Base-by-base conservation (phyloP, 805 yeast genomes). In the Suhomyces faveliae region DNA sequence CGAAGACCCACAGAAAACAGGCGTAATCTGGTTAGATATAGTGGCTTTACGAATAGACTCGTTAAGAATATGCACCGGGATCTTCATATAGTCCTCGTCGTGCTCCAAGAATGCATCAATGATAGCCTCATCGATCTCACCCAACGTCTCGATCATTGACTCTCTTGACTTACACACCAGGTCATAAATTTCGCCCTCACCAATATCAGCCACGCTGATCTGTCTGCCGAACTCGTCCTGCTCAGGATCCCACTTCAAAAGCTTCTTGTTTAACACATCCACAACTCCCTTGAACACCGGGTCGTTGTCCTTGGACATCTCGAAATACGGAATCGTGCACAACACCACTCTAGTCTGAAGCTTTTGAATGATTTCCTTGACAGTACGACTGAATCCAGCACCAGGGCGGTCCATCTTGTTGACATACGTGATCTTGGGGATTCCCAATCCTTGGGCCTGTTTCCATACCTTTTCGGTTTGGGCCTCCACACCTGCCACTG, bases 341-440 rank as follows among this genome's bases (percentile, higher is more conserved):
- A 90, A 63, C 0, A 84, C 86, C 1, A 85, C 89, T 33, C 85
- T 75, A 0, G 96, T 88, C 13, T 81, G 81, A 49, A 94, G 70
- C 59, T 87, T 87, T 17, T 82, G 67, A 11, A 89, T 85, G 21
- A 94, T 78, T 56, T 92, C 97, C 54, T 82, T 83, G 5, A 89
- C 95, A 0, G 97, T 89, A 48, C 96, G 74, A 52, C 96, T 84
- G 62, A 83, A 94, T 0, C 97, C 97, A 1, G 98, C 96, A 17
- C 99, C 99, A 12, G 84, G 86, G 50, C 98, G 77, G 68, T 94
- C 99, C 98, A 94, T 91, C 65, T 94, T 94, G 66, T 94, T 94
- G 27, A 94, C 80, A 62, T 82, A 94, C 10, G 89, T 83, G 10
- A 94, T 71, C 43, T 81, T 77, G 0, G 99, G 98, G 30, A 94